phyloP scores from a whole-genome alignment of 129 eudicot species.

The Tagetes erecta region DNA sequence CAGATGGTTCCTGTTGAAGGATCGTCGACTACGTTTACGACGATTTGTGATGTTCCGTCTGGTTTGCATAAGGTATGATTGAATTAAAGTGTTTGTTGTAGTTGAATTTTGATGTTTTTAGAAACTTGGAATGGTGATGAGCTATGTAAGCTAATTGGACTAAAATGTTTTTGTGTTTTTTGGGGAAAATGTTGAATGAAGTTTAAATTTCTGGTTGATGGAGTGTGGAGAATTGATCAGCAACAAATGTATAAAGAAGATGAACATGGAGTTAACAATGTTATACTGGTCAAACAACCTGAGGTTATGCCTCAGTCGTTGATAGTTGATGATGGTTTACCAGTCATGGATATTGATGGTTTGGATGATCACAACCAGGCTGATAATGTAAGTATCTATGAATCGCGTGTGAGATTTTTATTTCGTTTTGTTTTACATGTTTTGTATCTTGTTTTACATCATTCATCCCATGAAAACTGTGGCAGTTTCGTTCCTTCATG shows the following conservation, averaged over 20 bases:
- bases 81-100: constrained; percentile 9
- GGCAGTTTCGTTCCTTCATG: not conserved
- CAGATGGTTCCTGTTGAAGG: constrained; percentile 49
- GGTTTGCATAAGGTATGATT: constrained; percentile 52
- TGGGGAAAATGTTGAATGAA: constrained; percentile 27
- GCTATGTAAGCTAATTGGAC: not conserved
- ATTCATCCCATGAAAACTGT: not conserved
- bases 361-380: constrained; percentile 27
- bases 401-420: not conserved
- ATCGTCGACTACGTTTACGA: constrained; percentile 40
- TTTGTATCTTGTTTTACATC: not conserved
- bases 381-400: constrained; percentile 14
- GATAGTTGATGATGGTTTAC: constrained; percentile 37
- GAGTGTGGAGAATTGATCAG: constrained; percentile 53
- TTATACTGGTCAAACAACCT: constrained; percentile 41
- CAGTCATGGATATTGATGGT: constrained; percentile 38
- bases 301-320: constrained; percentile 19
- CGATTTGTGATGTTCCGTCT: constrained; percentile 51
- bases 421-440: not conserved
- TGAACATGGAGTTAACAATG: constrained; percentile 48
- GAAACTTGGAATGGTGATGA: not conserved
- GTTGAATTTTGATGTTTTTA: not conserved
- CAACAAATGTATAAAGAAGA: constrained; percentile 42
- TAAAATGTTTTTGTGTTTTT: not conserved
- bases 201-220: constrained; percentile 65